A percentile compares a stretch with the other conserved stretches of the same genome.
Evolutionary conservation across 1,284 basidiomycete species (phyloP).

Genomic region (Psilocybe mexicana): DNA sequence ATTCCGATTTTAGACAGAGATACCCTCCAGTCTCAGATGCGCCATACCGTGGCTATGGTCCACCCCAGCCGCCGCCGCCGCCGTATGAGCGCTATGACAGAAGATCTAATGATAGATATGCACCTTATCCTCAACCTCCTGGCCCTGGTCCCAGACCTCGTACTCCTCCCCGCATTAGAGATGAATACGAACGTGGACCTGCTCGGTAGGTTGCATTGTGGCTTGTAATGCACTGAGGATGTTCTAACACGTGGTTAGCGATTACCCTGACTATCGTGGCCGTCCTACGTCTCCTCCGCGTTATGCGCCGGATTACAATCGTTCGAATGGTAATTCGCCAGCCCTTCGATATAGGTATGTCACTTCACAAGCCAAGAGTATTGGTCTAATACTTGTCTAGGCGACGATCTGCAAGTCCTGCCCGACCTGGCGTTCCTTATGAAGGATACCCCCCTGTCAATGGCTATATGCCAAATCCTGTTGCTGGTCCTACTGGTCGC

Average conservation of each 20-base stretch:
- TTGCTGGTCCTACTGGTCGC: constrained; percentile 37
- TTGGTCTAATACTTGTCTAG: constrained; percentile 34
- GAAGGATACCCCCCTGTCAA: constrained; percentile 50
- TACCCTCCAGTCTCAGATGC: constrained; percentile 57
- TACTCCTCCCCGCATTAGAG: constrained; percentile 55
- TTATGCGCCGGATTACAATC: constrained; percentile 58
- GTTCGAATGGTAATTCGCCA: constrained; percentile 35
- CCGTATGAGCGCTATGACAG: constrained; percentile 67
- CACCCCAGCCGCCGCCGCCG: constrained; percentile 48
- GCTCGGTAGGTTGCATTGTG: constrained; percentile 27
- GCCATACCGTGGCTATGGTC: constrained; percentile 40
- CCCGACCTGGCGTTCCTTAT: constrained; percentile 41
- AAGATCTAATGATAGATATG: constrained; percentile 43
- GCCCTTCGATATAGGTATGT: constrained; percentile 54
- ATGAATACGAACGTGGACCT: constrained; percentile 54
- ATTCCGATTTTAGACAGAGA: constrained; percentile 41
- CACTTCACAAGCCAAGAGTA: background rate
- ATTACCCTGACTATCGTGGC: constrained; percentile 50
- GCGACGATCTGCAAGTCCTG: constrained; percentile 73
- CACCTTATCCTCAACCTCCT: constrained; percentile 37
- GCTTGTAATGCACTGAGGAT: background rate
- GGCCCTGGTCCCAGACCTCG: constrained; percentile 49
- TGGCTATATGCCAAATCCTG: constrained; percentile 49
- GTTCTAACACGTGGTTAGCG: constrained; percentile 26
- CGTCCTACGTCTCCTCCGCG: constrained; percentile 57